Conservation (phyloP, 1,284 basidiomycete genomes). For the Earliella scabrosa region DNA sequence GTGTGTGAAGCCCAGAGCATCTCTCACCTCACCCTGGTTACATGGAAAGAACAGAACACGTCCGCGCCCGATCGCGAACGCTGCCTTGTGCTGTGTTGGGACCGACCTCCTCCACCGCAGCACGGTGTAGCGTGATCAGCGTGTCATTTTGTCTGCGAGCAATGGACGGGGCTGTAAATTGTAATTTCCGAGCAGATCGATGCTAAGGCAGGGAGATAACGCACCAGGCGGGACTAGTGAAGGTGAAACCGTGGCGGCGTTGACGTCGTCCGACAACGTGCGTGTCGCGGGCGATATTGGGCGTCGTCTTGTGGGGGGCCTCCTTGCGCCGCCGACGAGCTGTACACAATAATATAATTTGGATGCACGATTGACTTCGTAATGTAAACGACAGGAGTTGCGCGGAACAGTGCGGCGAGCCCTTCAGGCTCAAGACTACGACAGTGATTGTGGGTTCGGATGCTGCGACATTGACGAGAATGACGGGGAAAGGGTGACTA, state of each 20-base stretch:
- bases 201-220: not conserved
- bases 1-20: constrained; percentile 14
- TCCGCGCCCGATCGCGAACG: constrained; percentile 20
- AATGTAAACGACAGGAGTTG: constrained; percentile 34
- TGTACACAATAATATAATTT: constrained; percentile 28
- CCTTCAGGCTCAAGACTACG: constrained; percentile 35
- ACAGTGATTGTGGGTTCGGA: constrained; percentile 41
- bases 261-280: not conserved
- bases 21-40: constrained; percentile 32
- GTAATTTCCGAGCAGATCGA: not conserved
- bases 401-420: constrained; percentile 29
- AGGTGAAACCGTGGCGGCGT: not conserved
- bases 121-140: constrained; percentile 11
- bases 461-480: constrained; percentile 56
- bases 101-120: constrained; percentile 10
- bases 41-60: constrained; percentile 26
- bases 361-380: constrained; percentile 27
- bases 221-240: not conserved
- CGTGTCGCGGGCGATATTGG: not conserved
- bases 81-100: constrained; percentile 21
- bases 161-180: not conserved
- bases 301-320: not conserved
- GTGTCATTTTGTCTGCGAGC: constrained; percentile 3
- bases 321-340: constrained; percentile 1
- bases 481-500: constrained; percentile 24